Base-by-base conservation (phyloP, 1,284 basidiomycete species). In the Trametes hirsuta region DNA sequence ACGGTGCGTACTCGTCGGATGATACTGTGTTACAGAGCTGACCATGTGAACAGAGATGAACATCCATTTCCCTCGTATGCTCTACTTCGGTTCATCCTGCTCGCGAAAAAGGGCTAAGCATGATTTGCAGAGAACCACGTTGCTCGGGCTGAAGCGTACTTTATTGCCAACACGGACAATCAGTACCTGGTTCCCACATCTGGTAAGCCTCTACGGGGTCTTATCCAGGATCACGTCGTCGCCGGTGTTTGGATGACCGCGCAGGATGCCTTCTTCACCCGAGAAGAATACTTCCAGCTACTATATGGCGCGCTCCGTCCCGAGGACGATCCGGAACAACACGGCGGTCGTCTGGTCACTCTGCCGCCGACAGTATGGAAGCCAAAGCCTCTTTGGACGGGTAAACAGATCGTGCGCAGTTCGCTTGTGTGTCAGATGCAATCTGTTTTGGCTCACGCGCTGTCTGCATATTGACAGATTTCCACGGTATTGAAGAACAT, bases 211-310 rank as follows among this genome's bases (percentile, higher is more conserved):
- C 83, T 99, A 40, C 94, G 97, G 74, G 97, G 97, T 75, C 81
- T 99, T 30, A 99, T 99, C 69, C 97, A 99, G 76, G 97, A 99
- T 79, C 97, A 99, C 72, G 95, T 99, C 61, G 97, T 98, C 41
- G 95, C 97, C 18, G 97, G 95, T 66, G 93, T 98, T 21, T 98
- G 97, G 95, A 97, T 99, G 95, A 98, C 97, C 55, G 91, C 89
- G 74, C 96, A 96, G 74, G 92, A 97, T 69, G 85, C 94, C 2
- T 97, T 98, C 78, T 97, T 99, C 79, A 89, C 90, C 4, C 87
- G 97, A 56, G 95, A 97, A 68, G 93, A 99, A 73, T 99, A 99
- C 74, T 93, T 94, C 77, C 97, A 99, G 78, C 82, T 99, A 53
- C 84, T 99, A 14, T 99, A 98, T 71, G 97, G 97, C 48, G 94